Evolutionary conservation across 148 eudicot species (phyloP), one percentile per base, ranked within the genome.

Genomic region (Linanthus parryae): DNA sequence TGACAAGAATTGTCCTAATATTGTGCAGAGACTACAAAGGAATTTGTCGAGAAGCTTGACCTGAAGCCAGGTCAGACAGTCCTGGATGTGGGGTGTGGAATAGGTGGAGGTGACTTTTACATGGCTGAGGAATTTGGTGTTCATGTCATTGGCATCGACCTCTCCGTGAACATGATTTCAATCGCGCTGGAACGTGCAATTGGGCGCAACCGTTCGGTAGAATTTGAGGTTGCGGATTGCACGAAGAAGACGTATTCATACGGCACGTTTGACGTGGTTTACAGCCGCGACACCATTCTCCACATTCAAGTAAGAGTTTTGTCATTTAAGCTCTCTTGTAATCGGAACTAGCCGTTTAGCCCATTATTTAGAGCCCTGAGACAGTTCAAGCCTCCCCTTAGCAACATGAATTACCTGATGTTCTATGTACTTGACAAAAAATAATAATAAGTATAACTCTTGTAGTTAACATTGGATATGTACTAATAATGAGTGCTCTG

Each of bases 181-280:
- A 75, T 89, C 61, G 95, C 97, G 7, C 76, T 85, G 47, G 97
- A 89, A 54, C 90, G 79, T 48, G 84, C 97, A 24, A 82, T 80
- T 59, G 95, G 95, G 17, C 91, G 77, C 59, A 75, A 72, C 37
- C 80, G 81, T 62, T 73, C 91, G 51, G 91, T 89, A 35, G 95
- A 85, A 71, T 89, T 89, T 68, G 97, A 85, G 75, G 97, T 89
- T 61, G 85, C 95, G 48, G 97, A 89, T 57, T 89, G 95, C 68
- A 89, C 95, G 61, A 85, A 73, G 82, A 89, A 82, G 78, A 57
- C 60, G 24, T 89, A 89, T 70, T 85, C 95, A 45, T 79, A 69
- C 43, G 52, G 66, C 69, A 49, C 73, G 28, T 89, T 89, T 61
- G 97, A 89, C 62, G 88, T 89, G 24, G 80, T 89, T 66, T 89